Evolutionary conservation across 192 early-diverging fungal genomes (phyloP).

Genomic region (Lobosporangium transversale): DNA sequence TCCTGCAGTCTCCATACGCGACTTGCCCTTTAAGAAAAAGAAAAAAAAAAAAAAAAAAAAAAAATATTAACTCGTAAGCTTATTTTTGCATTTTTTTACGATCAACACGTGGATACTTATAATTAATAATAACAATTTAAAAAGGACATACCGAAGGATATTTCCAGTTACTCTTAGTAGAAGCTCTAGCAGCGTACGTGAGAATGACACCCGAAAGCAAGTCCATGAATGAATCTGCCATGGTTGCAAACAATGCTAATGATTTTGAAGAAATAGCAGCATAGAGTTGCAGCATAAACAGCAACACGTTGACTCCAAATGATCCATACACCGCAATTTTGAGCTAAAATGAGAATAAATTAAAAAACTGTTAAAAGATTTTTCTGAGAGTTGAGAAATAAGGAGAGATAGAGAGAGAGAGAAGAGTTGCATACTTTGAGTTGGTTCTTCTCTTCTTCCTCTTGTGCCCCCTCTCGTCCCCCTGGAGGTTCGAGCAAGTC

Average conservation of each 20-base stretch:
- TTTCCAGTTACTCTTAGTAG: slow-evolving; percentile 68
- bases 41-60: too few species aligned
- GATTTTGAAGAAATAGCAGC: slow-evolving; percentile 80
- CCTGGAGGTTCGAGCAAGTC: slow-evolving; percentile 69
- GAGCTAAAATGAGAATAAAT: slow-evolving; percentile 30
- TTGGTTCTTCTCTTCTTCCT: slow-evolving; percentile 44
- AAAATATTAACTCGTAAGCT: background rate
- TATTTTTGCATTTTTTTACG: too few species aligned
- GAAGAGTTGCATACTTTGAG: too few species aligned
- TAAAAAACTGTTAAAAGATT: background rate
- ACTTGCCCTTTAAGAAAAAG: slow-evolving; percentile 64
- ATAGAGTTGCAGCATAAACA: slow-evolving; percentile 74
- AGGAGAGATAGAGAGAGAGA: too few species aligned
- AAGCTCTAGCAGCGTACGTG: slow-evolving; percentile 68
- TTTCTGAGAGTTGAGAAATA: too few species aligned
- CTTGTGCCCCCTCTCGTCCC: slow-evolving; percentile 50
- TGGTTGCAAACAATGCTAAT: slow-evolving; percentile 80
- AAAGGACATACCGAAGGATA: slow-evolving; percentile 78
- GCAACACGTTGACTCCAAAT: slow-evolving; percentile 69
- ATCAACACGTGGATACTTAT: too few species aligned
- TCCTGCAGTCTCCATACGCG: slow-evolving; percentile 84
- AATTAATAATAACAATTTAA: too few species aligned
- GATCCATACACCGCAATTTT: slow-evolving; percentile 79
- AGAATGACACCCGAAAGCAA: slow-evolving; percentile 74
- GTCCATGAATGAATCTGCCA: slow-evolving; percentile 88